Base-by-base conservation (phyloP, 805 yeast species). In the Kodamaea kakaduensis region DNA sequence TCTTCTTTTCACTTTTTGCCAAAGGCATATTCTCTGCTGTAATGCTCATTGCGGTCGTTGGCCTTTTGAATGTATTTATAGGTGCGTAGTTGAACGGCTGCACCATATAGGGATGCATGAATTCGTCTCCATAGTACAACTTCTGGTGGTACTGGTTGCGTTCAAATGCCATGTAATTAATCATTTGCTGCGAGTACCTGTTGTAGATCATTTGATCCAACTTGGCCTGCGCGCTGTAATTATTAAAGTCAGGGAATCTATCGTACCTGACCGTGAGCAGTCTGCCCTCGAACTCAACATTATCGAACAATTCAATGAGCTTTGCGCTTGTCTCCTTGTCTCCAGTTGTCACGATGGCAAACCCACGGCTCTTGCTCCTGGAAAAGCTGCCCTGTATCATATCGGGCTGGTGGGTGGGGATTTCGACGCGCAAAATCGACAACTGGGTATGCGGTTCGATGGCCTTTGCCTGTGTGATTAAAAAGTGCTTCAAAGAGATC, bases 241-340 rank as follows among this genome's bases (percentile, higher is more conserved):
- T 57, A 35, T 58, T 57, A 38, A 58, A 56, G 31, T 61, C 67
- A 1, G 80, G 79, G 40, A 61, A 71, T 42, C 68, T 66, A 48
- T 81, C 86, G 48, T 62, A 77, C 16, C 86, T 54, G 2, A 81
- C 86, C 3, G 81, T 76, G 19, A 81, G 56, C 5, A 64, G 58
- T 25, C 88, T 59, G 0, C 85, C 84, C 48, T 75, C 73, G 47
- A 78, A 81, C n/a, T 52, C 61, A 2, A 51, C 47, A 9, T 74
- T 75, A 48, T 81, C 73, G 45, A 79, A 75, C 25, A 51, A 38
- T 17, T 61, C 56, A 28, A 81, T 78, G 10, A 78, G 65, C 25
- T 59, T 59, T 3, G 59, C 59, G 3, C 83, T 75, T 22, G 73
- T 74, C 6, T 55, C 62, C 20, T 61, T 65, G 24, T 65, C 53